Conservation (phyloP, 2,329 filamentous ascomycete genomes). For the Byssothecium circinans region DNA sequence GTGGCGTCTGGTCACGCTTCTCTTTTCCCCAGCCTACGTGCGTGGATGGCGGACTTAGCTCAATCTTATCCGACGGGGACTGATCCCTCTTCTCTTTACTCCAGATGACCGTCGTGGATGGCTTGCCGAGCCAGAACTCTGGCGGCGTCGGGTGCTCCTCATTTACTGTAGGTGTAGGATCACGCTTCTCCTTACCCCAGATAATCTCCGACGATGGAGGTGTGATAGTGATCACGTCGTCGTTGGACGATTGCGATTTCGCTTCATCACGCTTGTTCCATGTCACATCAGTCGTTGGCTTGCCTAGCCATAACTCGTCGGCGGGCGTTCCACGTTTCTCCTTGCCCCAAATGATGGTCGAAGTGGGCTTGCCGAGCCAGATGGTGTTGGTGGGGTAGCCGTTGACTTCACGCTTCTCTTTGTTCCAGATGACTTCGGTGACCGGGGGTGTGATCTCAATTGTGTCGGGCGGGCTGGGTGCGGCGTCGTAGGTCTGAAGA, state of each 20-base stretch:
- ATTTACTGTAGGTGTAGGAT: conserved; percentile 5
- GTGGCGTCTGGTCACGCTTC: conserved; percentile 2
- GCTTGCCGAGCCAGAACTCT: conserved; percentile 13
- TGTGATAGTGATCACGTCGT: conserved; percentile 14
- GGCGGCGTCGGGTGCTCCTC: conserved; percentile 3
- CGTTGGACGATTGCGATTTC: background rate
- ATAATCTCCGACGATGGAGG: conserved; percentile 12
- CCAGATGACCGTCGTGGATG: conserved; percentile 13
- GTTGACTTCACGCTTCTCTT: conserved; percentile 4
- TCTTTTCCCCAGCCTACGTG: conserved; percentile 24
- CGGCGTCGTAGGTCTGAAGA: background rate
- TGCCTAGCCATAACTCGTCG: conserved; percentile 1
- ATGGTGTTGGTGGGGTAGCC: conserved; percentile 10
- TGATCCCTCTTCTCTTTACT: conserved; percentile 8
- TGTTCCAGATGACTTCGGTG: conserved; percentile 13
- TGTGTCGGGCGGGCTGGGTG: background rate
- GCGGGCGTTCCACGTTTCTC: conserved; percentile 4
- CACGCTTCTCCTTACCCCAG: conserved; percentile 20
- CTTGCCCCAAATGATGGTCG: conserved; percentile 14
- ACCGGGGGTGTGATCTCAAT: conserved; percentile 8
- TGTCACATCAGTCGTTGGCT: conserved; percentile 9
- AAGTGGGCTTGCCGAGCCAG: conserved; percentile 11
- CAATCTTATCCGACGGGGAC: conserved; percentile 12
- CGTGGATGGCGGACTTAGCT: conserved; percentile 13
- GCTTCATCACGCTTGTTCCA: conserved; percentile 11